phyloP scores from a whole-genome alignment of 257 asterid genomes.

The Nicotiana noctiflora region DNA sequence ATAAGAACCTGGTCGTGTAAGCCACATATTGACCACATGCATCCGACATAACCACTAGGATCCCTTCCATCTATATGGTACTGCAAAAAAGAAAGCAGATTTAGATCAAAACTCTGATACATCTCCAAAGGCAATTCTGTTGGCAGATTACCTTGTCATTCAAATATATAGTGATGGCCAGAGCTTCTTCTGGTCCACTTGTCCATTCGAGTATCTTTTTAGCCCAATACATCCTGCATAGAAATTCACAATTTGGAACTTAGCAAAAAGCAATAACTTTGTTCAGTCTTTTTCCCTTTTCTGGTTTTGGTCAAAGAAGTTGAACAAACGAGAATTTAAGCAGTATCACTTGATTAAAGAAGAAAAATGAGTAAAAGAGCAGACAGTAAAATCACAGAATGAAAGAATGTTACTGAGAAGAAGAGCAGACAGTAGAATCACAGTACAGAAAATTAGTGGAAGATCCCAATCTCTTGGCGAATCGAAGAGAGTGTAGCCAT shows the following conservation, averaged over 20 bases:
- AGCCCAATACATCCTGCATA: constrained; percentile 97
- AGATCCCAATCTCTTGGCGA: not conserved
- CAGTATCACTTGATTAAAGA: not conserved
- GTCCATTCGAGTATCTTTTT: constrained; percentile 99
- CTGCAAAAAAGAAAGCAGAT: constrained; percentile 30
- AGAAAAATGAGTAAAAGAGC: not conserved
- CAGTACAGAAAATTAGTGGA: not conserved
- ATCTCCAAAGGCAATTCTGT: not conserved
- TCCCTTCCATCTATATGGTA: constrained; percentile 90
- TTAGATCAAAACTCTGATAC: not conserved
- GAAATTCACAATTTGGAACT: not conserved
- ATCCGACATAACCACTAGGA: constrained; percentile 95
- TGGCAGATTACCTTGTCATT: constrained; percentile 62
- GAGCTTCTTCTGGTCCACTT: constrained; percentile 89
- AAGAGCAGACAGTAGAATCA: not conserved
- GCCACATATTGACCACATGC: constrained; percentile 99
- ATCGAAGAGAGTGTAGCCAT: not conserved
- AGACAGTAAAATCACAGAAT: not conserved
- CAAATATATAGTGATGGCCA: constrained; percentile 61
- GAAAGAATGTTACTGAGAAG: not conserved
- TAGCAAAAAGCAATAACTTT: not conserved
- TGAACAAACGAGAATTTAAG: not conserved
- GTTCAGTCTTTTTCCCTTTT: not conserved
- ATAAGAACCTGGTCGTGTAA: constrained; percentile 80
- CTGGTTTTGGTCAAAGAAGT: not conserved